Conservation (phyloP, 2,329 filamentous ascomycete genomes). For the Trichoderma koningiopsis region DNA sequence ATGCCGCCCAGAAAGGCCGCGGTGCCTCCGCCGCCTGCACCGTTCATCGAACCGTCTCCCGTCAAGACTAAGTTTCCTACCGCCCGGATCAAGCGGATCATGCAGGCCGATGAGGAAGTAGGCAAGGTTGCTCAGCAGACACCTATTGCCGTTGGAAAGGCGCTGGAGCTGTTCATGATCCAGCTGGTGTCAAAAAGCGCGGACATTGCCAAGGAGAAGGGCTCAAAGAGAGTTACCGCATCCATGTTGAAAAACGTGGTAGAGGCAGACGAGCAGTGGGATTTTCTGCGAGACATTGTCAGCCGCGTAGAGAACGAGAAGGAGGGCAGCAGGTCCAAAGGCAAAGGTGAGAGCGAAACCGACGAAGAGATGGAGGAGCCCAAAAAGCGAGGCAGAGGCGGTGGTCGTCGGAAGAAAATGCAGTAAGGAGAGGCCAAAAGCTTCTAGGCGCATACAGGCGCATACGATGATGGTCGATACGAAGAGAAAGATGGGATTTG, state of each 20-base stretch:
- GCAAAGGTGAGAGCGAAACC: constrained; percentile 56
- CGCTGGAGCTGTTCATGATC: constrained; percentile 97
- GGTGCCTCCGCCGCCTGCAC: constrained; percentile 39
- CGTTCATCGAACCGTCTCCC: constrained; percentile 62
- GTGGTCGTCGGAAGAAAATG: constrained; percentile 55
- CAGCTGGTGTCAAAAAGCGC: constrained; percentile 87
- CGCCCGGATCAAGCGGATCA: constrained; percentile 96
- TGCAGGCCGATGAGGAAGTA: constrained; percentile 98
- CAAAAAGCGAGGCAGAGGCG: constrained; percentile 51
- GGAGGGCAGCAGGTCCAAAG: constrained; percentile 43
- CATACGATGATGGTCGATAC: constrained; percentile 17
- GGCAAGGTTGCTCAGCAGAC: constrained; percentile 98
- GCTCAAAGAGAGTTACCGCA: constrained; percentile 86
- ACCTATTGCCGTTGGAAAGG: constrained; percentile 92
- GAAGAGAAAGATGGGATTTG: constrained; percentile 21
- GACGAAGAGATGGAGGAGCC: constrained; percentile 52
- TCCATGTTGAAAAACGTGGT: constrained; percentile 91
- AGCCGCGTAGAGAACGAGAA: constrained; percentile 72
- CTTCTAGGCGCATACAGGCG: not conserved
- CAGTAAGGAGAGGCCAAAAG: constrained; percentile 27
- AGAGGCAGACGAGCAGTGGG: constrained; percentile 85
- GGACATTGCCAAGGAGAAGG: constrained; percentile 76
- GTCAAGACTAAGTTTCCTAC: constrained; percentile 97
- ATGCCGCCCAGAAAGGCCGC: constrained; percentile 42
- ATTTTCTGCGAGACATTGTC: constrained; percentile 91